Evolutionary conservation across 1,139 yeast genomes (phyloP).

Genomic region (Suhomyces guaymorum): DNA sequence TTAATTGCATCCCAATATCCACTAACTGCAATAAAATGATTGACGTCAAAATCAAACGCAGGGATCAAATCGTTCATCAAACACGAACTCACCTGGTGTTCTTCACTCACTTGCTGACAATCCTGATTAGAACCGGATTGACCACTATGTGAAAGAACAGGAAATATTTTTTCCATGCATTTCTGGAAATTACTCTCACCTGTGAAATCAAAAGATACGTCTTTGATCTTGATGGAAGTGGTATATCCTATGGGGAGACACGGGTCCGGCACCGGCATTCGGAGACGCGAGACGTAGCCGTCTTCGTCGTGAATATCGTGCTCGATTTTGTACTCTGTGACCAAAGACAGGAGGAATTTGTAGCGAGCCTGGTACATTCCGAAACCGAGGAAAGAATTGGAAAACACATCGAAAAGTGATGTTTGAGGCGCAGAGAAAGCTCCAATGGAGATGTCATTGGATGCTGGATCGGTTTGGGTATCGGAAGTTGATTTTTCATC

Average conservation of each 20-base stretch:
- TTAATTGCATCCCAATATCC: constrained; percentile 79
- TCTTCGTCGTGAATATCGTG: constrained; percentile 17
- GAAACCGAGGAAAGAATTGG: constrained; percentile 73
- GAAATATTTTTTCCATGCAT: constrained; percentile 55
- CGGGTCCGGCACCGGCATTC: constrained; percentile 51
- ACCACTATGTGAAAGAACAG: constrained; percentile 47
- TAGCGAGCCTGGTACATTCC: constrained; percentile 73
- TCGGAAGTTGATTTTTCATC: no score
- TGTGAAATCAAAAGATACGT: constrained; percentile 35
- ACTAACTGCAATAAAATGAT: constrained; percentile 75
- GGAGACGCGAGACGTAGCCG: constrained; percentile 14
- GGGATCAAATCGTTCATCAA: constrained; percentile 59
- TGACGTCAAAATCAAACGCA: constrained; percentile 64
- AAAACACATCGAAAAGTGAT: constrained; percentile 54
- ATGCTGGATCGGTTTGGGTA: no score
- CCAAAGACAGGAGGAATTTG: constrained; percentile 45
- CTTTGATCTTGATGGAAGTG: constrained; percentile 25
- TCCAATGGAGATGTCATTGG: not conserved
- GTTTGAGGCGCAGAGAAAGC: constrained; percentile 9
- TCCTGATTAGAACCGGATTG: constrained; percentile 24
- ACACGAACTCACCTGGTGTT: constrained; percentile 45
- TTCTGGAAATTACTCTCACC: constrained; percentile 63
- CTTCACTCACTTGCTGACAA: constrained; percentile 35
- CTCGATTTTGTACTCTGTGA: constrained; percentile 24
- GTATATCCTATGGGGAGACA: constrained; percentile 58